Percentiles rank a stretch among this genome's conserved stretches.
Conservation (phyloP, 73 alveolate genomes). For the Halteria grandinella region DNA sequence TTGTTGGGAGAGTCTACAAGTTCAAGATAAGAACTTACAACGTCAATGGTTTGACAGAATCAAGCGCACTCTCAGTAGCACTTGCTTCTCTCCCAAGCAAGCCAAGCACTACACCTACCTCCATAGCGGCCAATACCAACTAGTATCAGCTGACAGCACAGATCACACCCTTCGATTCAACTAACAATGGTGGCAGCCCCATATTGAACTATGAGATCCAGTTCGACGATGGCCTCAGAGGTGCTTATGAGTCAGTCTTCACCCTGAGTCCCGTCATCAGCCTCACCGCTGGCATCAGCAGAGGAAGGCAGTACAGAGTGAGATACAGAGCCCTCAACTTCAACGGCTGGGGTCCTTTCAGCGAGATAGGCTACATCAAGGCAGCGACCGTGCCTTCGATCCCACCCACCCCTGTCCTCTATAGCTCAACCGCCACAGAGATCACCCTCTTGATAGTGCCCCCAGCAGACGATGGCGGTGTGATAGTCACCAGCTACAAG, state of each 20-base stretch:
- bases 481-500: constrained; percentile 26
- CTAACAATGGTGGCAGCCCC: constrained; percentile 42
- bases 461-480: constrained; percentile 69
- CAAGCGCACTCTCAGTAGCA: constrained; percentile 53
- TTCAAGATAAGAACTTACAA: constrained; percentile 44
- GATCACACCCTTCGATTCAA: constrained; percentile 17
- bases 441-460: constrained; percentile 54
- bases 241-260: constrained; percentile 40
- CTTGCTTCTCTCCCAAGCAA: constrained; percentile 58
- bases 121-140: constrained; percentile 44
- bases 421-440: constrained; percentile 15
- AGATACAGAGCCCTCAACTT: constrained; percentile 69
- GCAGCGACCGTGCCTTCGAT: constrained; percentile 64
- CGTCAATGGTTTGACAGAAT: constrained; percentile 32
- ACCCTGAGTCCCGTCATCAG: constrained; percentile 60
- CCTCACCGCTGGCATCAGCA: constrained; percentile 37
- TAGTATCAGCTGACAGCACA: not conserved
- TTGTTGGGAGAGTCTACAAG: constrained; percentile 59
- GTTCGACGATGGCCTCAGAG: constrained; percentile 65
- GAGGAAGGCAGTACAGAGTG: constrained; percentile 56
- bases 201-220: constrained; percentile 57
- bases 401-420: constrained; percentile 64
- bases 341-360: constrained; percentile 74
- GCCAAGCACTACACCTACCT: constrained; percentile 25
- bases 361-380: constrained; percentile 54